These are phyloP conservation scores for Takakia lepidozioides DNA, from an alignment of 225 moss, liverwort and hornwort genomes.

Conservation along the genomic window DNA sequence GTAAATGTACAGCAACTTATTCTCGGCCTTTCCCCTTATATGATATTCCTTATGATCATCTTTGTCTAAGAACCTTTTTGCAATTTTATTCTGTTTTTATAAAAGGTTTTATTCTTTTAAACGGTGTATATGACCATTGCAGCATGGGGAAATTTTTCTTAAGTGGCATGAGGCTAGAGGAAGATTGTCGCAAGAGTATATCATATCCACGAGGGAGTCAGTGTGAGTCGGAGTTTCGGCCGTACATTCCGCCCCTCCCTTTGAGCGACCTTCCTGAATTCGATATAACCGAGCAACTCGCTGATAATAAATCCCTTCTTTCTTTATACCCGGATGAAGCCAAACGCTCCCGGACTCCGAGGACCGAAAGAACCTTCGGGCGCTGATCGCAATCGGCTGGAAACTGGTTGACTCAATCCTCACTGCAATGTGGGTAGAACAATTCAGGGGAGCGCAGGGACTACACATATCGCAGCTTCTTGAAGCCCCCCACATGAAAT, in stretches of 20 bases:
- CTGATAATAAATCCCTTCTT: slow-evolving; percentile 21
- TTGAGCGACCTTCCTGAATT: slow-evolving; percentile 12
- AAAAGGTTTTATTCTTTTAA: neutral
- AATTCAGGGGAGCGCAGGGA: too few relatives aligned
- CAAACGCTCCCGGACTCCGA: slow-evolving; percentile 4
- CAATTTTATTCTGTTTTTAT: neutral
- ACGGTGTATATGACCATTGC: neutral
- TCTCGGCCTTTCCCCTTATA: neutral
- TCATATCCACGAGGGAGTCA: slow-evolving; percentile 4
- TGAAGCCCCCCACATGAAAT: too few relatives aligned
- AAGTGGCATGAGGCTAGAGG: slow-evolving; percentile 11
- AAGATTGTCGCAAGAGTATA: slow-evolving; percentile 2
- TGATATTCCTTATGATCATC: neutral
- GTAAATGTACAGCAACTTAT: neutral
- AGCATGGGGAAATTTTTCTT: slow-evolving; percentile 34
- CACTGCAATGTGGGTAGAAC: too few relatives aligned
- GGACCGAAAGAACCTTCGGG: too few relatives aligned
- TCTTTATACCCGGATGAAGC: slow-evolving; percentile 27
- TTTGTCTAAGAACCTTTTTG: neutral
- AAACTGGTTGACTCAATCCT: too few relatives aligned
- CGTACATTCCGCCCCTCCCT: slow-evolving; percentile 31
- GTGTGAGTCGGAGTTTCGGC: slow-evolving; percentile 10
- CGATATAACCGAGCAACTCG: slow-evolving; percentile 16
- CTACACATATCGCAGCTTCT: too few relatives aligned
- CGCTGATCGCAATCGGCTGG: too few relatives aligned